Evolutionary conservation across 352 stramenopile species (phyloP).

Genomic region (Bremia lactucae): DNA sequence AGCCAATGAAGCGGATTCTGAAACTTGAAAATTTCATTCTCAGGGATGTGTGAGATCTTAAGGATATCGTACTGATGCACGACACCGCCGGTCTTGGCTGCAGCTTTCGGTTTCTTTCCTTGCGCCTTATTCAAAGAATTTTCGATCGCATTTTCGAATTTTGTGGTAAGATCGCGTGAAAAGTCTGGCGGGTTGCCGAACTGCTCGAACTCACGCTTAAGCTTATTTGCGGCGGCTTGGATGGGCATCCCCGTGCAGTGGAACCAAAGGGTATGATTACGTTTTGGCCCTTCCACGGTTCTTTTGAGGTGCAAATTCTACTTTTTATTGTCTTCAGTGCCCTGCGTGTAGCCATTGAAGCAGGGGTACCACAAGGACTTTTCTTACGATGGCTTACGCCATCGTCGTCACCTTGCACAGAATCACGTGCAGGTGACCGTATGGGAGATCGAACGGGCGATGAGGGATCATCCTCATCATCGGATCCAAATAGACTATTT

Average conservation of each 20-base stretch:
- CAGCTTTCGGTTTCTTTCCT: conserved; percentile 97
- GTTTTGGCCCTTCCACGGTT: conserved; percentile 98
- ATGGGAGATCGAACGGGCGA: no score
- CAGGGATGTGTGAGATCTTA: conserved; percentile 84
- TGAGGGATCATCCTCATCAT: no score
- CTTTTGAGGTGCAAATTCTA: conserved; percentile 86
- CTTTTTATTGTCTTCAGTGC: conserved; percentile 98
- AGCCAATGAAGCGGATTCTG: conserved; percentile 97
- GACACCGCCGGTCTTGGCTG: conserved; percentile 94
- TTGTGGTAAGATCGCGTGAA: conserved; percentile 9
- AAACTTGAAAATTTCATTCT: conserved; percentile 96
- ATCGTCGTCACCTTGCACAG: no score
- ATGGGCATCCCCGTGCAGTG: conserved; percentile 99
- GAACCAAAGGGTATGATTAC: conserved; percentile 99
- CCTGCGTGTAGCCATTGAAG: conserved; percentile 99
- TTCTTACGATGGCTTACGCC: conserved; percentile 94
- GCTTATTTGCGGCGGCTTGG: conserved; percentile 98
- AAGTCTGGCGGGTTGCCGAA: conserved; percentile 94
- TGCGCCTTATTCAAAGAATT: conserved; percentile 78
- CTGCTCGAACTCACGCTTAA: conserved; percentile 94
- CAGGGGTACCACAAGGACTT: conserved; percentile 99
- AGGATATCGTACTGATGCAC: conserved; percentile 99
- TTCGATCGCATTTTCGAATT: conserved; percentile 29
- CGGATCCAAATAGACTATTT: no score
- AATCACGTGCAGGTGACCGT: no score